Conservation (phyloP, 495 filamentous ascomycete genomes). For the Penicillium nucicola region DNA sequence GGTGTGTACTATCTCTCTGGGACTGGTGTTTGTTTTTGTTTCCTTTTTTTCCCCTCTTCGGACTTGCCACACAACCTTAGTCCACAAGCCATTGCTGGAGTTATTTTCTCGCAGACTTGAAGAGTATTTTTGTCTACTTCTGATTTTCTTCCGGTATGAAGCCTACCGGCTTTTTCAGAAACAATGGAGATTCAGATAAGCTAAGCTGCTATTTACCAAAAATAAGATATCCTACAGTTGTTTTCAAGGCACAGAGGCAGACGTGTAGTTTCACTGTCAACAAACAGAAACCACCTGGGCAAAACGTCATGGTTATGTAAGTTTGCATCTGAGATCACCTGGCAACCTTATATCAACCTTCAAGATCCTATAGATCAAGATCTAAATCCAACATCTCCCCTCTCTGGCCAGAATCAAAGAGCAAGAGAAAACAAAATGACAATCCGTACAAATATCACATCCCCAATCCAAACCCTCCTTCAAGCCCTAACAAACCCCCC, state of each 20-base stretch:
- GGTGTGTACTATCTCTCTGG: slow-evolving; percentile 19
- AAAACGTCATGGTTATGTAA: slow-evolving; percentile 4
- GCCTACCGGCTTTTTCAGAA: neutral
- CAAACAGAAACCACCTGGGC: neutral
- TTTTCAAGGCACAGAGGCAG: neutral
- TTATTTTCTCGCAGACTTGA: neutral
- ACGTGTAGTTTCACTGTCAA: neutral
- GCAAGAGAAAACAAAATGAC: slow-evolving; percentile 14
- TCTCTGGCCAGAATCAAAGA: neutral
- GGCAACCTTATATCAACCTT: neutral
- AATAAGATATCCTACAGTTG: neutral
- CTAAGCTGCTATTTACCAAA: slow-evolving; percentile 4
- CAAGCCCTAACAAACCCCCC: slow-evolving; percentile 39
- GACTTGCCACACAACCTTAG: neutral
- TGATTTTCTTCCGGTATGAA: neutral
- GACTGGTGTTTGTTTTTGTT: slow-evolving; percentile 10
- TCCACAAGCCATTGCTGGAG: slow-evolving; percentile 10
- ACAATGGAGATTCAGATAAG: neutral
- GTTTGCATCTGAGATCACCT: neutral
- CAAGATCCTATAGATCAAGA: neutral
- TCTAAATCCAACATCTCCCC: neutral
- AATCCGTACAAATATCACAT: slow-evolving; percentile 36
- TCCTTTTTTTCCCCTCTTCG: slow-evolving; percentile 4
- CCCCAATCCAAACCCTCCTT: slow-evolving; percentile 44
- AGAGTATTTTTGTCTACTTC: neutral